Evolutionary conservation across 768 basidiomycete genomes (phyloP), one percentile per base, ranked within the genome.

Genomic region (Termitomyces sp.): DNA sequence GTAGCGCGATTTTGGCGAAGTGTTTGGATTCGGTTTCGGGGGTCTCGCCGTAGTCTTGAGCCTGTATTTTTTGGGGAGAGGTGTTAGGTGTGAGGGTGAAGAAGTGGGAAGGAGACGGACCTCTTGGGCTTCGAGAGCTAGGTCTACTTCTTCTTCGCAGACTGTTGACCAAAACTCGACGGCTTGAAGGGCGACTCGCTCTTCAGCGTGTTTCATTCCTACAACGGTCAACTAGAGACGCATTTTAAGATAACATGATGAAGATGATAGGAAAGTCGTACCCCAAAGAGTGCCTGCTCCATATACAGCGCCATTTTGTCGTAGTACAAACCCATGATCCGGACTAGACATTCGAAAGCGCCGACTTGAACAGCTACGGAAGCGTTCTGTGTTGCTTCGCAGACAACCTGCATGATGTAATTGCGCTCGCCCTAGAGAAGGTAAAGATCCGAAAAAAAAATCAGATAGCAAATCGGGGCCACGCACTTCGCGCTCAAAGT

Each of bases 341-440:
- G 83, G 30, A 98, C 96, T 14, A 99, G 76, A 71, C 90, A 93
- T 68, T 97, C 94, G 64, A 97, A 99, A 5, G 97, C 88, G 30
- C 86, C 92, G n/a, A 97, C 89, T 75, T 98, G 96, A 35, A 98
- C 94, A 35, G 79, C 70, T 2, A 88, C 83, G 2, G 84, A 71
- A 1, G 80, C 57, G 62, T 87, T 94, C 70, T 98, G 97, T 0
- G 97, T 98, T 0, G 96, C 96, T 67, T 98, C 97, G 68, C 97
- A 99, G 17, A 98, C 91, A 42, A 98, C 94, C 75, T 99, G 97
- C 97, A 99, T 99, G 71, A 99, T 98, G 75, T 97, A 98, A 73
- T 98, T 99, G 46, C 97, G 85, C 71, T 99, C 97, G 62, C 97
- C 97, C 93, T 98, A 65, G 12, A 24, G 5, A 53, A 35, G 30